phyloP scores from a whole-genome alignment of 1,139 yeast species.

The Hansenula sp. region DNA sequence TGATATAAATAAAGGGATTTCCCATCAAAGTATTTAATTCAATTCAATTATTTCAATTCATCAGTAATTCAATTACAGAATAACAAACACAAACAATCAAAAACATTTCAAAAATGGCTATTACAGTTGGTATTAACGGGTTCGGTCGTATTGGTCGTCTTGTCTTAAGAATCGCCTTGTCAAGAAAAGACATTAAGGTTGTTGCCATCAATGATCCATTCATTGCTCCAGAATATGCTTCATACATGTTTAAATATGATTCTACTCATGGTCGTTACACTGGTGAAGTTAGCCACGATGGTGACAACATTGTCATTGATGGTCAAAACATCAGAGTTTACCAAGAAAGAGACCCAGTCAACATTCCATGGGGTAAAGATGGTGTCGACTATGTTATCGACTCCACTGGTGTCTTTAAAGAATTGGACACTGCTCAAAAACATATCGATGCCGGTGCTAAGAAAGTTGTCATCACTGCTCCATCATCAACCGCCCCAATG shows the following conservation, averaged over 20 bases:
- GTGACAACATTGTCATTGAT: constrained; percentile 55
- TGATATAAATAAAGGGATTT: background rate
- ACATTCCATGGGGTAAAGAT: constrained; percentile 77
- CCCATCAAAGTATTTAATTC: background rate
- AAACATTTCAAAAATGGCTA: constrained; percentile 20
- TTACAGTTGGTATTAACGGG: constrained; percentile 77
- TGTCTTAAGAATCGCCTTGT: constrained; percentile 71
- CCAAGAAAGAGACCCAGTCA: constrained; percentile 76
- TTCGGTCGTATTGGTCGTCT: constrained; percentile 90
- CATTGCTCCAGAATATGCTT: constrained; percentile 78
- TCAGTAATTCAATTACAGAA: background rate
- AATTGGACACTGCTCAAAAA: constrained; percentile 69
- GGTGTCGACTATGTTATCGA: constrained; percentile 81
- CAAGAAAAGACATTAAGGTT: constrained; percentile 60
- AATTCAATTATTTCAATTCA: background rate
- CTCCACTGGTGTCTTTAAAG: constrained; percentile 89
- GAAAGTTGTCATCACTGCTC: constrained; percentile 87
- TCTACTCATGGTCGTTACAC: constrained; percentile 77
- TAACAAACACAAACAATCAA: constrained; percentile 3
- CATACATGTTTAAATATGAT: constrained; percentile 87
- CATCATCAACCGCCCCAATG: constrained; percentile 87
- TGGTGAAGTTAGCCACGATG: constrained; percentile 64
- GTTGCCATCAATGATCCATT: constrained; percentile 84
- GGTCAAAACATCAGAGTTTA: constrained; percentile 66
- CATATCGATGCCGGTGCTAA: constrained; percentile 86